A percentile compares a stretch with the other conserved stretches of the same genome.
Conservation (phyloP, 208 protist species). For the Trypanosomatidae sp. region DNA sequence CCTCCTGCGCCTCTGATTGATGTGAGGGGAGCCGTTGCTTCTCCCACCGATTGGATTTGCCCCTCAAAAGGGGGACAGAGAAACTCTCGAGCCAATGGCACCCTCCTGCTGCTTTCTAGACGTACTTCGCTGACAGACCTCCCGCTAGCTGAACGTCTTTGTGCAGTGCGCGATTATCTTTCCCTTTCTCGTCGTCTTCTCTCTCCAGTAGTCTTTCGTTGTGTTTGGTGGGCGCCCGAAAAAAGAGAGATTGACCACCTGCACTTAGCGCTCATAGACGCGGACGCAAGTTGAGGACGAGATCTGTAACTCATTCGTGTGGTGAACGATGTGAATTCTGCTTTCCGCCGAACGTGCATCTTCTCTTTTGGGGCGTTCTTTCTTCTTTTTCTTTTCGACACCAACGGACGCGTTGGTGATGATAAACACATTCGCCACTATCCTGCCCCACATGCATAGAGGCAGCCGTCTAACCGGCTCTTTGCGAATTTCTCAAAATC, state of each 20-base stretch:
- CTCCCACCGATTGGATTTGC: not conserved
- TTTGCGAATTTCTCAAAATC: not conserved
- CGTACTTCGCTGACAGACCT: not conserved
- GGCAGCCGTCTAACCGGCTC: not conserved
- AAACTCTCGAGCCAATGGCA: not conserved
- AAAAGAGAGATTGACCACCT: not conserved
- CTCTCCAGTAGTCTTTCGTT: not conserved
- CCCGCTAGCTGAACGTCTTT: not conserved
- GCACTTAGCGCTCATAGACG: not conserved
- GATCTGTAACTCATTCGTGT: not conserved
- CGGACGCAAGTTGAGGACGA: not conserved
- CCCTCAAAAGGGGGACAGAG: not conserved
- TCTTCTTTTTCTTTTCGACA: not conserved
- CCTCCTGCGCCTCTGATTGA: not conserved
- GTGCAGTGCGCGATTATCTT: not conserved
- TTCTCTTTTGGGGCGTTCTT: not conserved
- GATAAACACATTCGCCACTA: not conserved
- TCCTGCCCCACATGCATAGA: not conserved
- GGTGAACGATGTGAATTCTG: not conserved
- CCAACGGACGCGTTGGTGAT: too few relatives aligned
- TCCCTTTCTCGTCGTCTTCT: too few relatives aligned
- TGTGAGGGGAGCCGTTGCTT: not conserved
- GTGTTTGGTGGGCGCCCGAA: not conserved
- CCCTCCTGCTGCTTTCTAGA: not conserved
- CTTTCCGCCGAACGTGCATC: not conserved